A percentile compares a stretch with the other conserved stretches of the same genome.
Evolutionary conservation across 495 filamentous ascomycete genomes (phyloP).

Genomic region (Xylaria palmicola): DNA sequence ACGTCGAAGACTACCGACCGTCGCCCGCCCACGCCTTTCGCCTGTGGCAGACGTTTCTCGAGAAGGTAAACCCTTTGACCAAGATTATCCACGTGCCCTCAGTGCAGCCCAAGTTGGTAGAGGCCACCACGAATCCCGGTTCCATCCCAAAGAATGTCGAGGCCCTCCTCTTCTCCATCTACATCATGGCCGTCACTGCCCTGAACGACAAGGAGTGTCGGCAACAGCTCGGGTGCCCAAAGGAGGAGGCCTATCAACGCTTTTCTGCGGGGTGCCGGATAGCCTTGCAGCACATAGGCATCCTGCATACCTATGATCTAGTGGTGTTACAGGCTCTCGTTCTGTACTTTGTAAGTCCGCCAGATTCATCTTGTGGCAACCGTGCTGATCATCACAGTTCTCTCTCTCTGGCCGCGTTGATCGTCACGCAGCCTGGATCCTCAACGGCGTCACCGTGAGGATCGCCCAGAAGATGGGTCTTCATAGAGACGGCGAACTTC

Average conservation of each 20-base stretch:
- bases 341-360: constrained; percentile 48
- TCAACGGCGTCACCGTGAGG: constrained; percentile 57
- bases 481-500: constrained; percentile 66
- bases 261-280: constrained; percentile 47
- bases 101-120: constrained; percentile 51
- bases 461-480: constrained; percentile 74
- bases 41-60: constrained; percentile 68
- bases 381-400: constrained; percentile 35
- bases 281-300: constrained; percentile 47
- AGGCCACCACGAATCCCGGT: constrained; percentile 37
- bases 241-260: constrained; percentile 37
- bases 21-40: constrained; percentile 62
- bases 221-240: constrained; percentile 44
- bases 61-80: constrained; percentile 65
- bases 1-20: constrained; percentile 56
- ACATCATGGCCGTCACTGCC: constrained; percentile 46
- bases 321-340: constrained; percentile 54
- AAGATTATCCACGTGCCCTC: constrained; percentile 72
- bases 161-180: constrained; percentile 55
- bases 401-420: constrained; percentile 53
- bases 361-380: not conserved
- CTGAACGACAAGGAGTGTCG: constrained; percentile 51
- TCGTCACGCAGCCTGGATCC: constrained; percentile 50
- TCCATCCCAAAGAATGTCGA: constrained; percentile 49
- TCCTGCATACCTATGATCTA: constrained; percentile 53